Percentiles rank a stretch among this genome's conserved stretches.
Evolutionary conservation across 2,329 filamentous ascomycete genomes (phyloP).

Genomic region (Colletotrichum sp.): DNA sequence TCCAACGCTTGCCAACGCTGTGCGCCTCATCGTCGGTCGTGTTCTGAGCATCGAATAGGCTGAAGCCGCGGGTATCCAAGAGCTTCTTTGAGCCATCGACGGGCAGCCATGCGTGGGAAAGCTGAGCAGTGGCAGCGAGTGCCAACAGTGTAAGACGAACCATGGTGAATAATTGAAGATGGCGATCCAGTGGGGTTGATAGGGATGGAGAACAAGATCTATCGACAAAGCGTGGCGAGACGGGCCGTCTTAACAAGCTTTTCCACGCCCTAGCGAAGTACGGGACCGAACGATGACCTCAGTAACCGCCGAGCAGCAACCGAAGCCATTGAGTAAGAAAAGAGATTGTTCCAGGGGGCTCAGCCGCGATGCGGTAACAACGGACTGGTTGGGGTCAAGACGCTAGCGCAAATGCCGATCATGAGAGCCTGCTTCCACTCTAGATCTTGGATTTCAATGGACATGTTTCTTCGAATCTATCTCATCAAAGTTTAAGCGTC

Average conservation of each 20-base stretch:
- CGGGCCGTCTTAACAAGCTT: slow-evolving; percentile 9
- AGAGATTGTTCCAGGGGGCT: neutral
- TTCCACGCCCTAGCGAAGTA: neutral
- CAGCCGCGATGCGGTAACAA: neutral
- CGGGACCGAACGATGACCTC: neutral
- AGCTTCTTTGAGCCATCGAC: slow-evolving; percentile 10
- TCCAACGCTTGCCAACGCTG: slow-evolving; percentile 10
- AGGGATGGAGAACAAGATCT: neutral
- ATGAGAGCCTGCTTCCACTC: neutral
- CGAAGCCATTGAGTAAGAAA: neutral
- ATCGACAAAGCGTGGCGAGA: neutral
- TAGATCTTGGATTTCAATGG: neutral
- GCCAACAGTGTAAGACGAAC: slow-evolving; percentile 6
- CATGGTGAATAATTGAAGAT: neutral
- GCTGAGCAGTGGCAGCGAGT: neutral
- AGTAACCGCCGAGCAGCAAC: neutral
- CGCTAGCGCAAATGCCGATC: slow-evolving; percentile 4
- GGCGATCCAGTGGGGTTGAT: neutral
- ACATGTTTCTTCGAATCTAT: neutral
- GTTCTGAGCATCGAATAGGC: slow-evolving; percentile 13
- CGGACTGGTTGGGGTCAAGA: neutral
- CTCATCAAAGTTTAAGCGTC: neutral
- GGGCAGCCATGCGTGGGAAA: slow-evolving; percentile 10
- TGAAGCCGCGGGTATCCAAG: slow-evolving; percentile 13
- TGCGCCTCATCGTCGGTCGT: neutral